phyloP scores from a whole-genome alignment of 352 stramenopile species.

The Globisporangium polare region DNA sequence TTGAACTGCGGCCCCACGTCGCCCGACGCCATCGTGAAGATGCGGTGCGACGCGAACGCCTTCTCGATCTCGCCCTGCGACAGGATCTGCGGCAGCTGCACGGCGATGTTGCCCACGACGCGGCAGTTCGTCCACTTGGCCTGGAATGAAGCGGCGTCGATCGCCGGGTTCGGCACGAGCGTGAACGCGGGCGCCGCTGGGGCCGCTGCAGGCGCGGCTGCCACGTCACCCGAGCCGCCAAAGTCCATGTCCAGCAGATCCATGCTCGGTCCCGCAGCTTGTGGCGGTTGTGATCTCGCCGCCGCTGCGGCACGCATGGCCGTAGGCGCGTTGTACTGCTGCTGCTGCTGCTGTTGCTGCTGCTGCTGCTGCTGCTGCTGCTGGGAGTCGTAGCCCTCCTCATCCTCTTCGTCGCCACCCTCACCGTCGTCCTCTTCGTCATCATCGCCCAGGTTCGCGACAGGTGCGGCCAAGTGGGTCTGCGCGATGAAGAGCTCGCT shows the following conservation, averaged over 20 bases:
- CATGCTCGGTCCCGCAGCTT: conserved; percentile 33
- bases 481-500: conserved; percentile 94
- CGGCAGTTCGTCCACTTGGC: conserved; percentile 62
- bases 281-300: conserved; percentile 13
- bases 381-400: conserved; percentile 30
- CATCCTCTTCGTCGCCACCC: conserved; percentile 27
- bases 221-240: conserved; percentile 19
- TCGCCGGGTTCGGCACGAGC: conserved; percentile 59
- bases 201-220: conserved; percentile 14
- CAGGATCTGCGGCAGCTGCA: conserved; percentile 57
- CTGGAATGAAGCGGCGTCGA: conserved; percentile 74
- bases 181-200: conserved; percentile 29
- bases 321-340: conserved; percentile 37
- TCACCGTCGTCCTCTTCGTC: conserved; percentile 52
- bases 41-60: conserved; percentile 44
- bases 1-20: conserved; percentile 81
- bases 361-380: conserved; percentile 43
- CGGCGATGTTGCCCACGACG: conserved; percentile 56
- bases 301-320: conserved; percentile 2
- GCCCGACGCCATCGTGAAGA: conserved; percentile 79
- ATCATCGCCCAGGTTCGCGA: conserved; percentile 35
- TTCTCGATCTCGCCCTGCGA: conserved; percentile 63
- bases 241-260: conserved; percentile 83
- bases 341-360: conserved; percentile 29
- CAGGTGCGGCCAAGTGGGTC: conserved; percentile 41